Conservation (phyloP, 2,329 filamentous ascomycete species). For the Cladosporium sp. region DNA sequence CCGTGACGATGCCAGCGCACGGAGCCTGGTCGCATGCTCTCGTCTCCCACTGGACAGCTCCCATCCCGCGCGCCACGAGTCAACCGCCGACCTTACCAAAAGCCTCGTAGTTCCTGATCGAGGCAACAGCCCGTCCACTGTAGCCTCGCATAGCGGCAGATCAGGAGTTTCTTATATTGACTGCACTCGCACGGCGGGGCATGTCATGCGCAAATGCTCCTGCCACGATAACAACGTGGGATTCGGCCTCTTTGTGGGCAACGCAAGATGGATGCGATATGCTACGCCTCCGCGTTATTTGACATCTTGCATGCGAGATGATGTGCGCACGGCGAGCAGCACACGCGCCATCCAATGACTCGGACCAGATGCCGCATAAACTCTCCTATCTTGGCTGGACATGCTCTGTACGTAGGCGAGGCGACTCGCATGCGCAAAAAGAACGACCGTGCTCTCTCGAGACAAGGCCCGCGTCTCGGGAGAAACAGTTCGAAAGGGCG, state of each 20-base stretch:
- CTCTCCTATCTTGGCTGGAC: background rate
- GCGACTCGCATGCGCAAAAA: background rate
- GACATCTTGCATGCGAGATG: background rate
- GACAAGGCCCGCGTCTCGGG: background rate
- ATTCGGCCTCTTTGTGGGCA: background rate
- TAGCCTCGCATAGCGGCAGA: constrained; percentile 35
- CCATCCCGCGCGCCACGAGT: constrained; percentile 17
- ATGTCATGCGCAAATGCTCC: background rate
- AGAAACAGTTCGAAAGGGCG: background rate
- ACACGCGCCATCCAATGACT: constrained; percentile 1
- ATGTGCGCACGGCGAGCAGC: background rate
- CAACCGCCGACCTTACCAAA: constrained; percentile 12
- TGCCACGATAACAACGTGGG: constrained; percentile 12
- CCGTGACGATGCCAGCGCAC: constrained; percentile 5
- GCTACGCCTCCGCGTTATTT: background rate
- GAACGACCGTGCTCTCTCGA: background rate
- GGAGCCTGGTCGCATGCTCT: constrained; percentile 1
- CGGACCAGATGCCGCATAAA: background rate
- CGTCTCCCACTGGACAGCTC: background rate
- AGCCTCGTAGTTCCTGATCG: constrained; percentile 17
- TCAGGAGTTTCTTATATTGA: constrained; percentile 37
- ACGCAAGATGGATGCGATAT: no score
- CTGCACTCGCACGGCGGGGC: constrained; percentile 32
- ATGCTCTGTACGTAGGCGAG: background rate
- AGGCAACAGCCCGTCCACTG: constrained; percentile 26